Evolutionary conservation across 306 rosid species (phyloP).

Genomic region (Castanea sativa): DNA sequence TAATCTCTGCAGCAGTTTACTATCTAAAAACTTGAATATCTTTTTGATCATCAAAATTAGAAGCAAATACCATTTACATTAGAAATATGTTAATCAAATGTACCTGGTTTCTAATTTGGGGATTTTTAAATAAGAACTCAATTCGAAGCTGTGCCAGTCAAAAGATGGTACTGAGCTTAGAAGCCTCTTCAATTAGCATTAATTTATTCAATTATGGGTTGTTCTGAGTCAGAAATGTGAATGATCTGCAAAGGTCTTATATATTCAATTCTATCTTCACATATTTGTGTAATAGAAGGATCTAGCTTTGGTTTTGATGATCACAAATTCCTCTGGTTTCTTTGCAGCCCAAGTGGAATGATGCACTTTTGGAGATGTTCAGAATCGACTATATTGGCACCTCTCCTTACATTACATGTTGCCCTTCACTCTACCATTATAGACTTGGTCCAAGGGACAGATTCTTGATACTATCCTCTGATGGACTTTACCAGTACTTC

Average conservation of each 20-base stretch:
- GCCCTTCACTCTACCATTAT: constrained; percentile 64
- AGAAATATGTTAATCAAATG: no score
- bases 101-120: no score
- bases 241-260: no score
- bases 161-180: no score
- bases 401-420: constrained; percentile 64
- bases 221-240: no score
- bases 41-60: not conserved
- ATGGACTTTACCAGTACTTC: constrained; percentile 84
- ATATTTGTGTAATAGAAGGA: no score
- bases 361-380: constrained; percentile 70
- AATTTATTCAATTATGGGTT: no score
- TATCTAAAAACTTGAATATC: not conserved
- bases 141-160: not conserved
- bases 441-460: constrained; percentile 56
- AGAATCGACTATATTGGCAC: constrained; percentile 69
- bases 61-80: not conserved
- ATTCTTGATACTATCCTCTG: constrained; percentile 79
- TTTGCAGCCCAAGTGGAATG: constrained; percentile 79
- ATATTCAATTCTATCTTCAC: no score
- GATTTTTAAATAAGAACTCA: not conserved
- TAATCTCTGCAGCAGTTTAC: not conserved
- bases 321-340: constrained; percentile 8
- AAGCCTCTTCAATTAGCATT: no score
- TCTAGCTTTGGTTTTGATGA: not conserved